Evolutionary conservation across 208 protist species (phyloP).

Genomic region (Acanthamoeba comandoni): DNA sequence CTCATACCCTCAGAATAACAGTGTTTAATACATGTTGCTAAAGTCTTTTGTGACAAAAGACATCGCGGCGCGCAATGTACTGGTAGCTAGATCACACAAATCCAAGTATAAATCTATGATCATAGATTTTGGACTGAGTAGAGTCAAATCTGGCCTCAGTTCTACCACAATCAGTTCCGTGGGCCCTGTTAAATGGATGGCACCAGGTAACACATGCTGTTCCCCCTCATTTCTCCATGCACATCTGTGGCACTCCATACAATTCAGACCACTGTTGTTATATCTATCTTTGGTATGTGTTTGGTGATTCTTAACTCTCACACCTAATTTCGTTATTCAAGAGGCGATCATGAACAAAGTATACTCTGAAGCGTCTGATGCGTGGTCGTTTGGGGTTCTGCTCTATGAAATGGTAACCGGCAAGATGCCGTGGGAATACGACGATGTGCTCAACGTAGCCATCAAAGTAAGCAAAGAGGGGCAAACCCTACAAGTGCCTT

Average conservation of each 20-base stretch:
- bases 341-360: constrained; percentile 61
- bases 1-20: background rate
- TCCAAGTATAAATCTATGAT: constrained; percentile 32
- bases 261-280: too few relatives aligned
- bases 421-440: constrained; percentile 46
- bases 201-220: constrained; percentile 8
- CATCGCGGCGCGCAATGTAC: constrained; percentile 68
- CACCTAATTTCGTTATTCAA: background rate
- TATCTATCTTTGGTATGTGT: too few relatives aligned
- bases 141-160: constrained; percentile 13
- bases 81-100: background rate
- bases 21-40: background rate
- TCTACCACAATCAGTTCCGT: constrained; percentile 34
- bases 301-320: too few relatives aligned
- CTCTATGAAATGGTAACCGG: constrained; percentile 72
- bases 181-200: constrained; percentile 72
- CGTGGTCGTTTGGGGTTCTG: constrained; percentile 71
- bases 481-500: constrained; percentile 7
- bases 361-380: constrained; percentile 67
- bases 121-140: constrained; percentile 63
- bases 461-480: constrained; percentile 61
- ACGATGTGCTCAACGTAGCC: constrained; percentile 45
- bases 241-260: too few relatives aligned
- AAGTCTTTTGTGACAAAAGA: background rate
- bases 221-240: too few relatives aligned